phyloP scores from a whole-genome alignment of 345 rosid species.

The Sisymbrium irio region DNA sequence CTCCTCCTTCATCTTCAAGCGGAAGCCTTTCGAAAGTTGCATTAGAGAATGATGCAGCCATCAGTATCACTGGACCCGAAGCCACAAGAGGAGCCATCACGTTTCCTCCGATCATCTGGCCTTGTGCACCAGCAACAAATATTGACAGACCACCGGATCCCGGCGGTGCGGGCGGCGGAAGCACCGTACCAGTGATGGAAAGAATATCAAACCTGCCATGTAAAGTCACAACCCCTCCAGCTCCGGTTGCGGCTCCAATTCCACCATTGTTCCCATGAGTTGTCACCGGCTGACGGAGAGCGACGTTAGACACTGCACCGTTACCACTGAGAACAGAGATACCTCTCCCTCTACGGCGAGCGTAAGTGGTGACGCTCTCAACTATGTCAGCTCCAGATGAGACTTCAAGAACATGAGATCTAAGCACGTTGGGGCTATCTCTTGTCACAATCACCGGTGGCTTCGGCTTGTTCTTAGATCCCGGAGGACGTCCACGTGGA shows the following conservation, averaged over 20 bases:
- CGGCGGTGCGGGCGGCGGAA: conserved; percentile 84
- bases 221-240: conserved; percentile 52
- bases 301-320: conserved; percentile 58
- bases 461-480: conserved; percentile 73
- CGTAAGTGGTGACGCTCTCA: conserved; percentile 50
- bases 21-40: conserved; percentile 76
- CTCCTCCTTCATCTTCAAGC: conserved; percentile 47
- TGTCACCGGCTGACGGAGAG: conserved; percentile 52
- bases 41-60: conserved; percentile 74
- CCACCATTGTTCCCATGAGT: conserved; percentile 39
- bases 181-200: conserved; percentile 66
- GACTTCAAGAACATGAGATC: conserved; percentile 72
- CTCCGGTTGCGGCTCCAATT: neutral
- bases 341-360: conserved; percentile 68
- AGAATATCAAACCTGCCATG: conserved; percentile 79
- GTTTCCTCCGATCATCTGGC: conserved; percentile 74
- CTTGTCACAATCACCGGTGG: conserved; percentile 70
- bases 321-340: conserved; percentile 61
- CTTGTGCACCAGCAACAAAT: conserved; percentile 63
- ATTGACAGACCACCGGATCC: conserved; percentile 65
- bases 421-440: conserved; percentile 74
- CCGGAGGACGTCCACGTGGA: conserved; percentile 78
- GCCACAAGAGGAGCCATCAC: conserved; percentile 64
- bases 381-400: conserved; percentile 60
- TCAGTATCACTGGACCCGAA: conserved; percentile 63